Percentiles rank a stretch among this genome's conserved stretches.
These are phyloP conservation scores for Leccinum barrowsii DNA, from an alignment of 768 basidiomycete species.

Conservation along the genomic window DNA sequence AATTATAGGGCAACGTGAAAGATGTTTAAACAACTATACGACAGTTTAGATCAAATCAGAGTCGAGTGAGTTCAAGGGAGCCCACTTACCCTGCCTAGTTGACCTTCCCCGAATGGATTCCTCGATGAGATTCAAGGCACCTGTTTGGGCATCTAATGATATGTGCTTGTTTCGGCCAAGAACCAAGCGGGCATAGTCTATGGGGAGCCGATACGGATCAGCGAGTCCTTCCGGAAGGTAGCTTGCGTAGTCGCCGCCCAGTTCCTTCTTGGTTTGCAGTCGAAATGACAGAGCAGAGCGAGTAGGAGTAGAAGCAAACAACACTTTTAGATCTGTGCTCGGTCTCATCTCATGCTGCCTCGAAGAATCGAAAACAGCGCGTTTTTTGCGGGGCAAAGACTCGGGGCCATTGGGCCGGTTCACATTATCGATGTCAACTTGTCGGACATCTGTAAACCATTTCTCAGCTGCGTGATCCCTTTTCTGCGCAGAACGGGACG, in stretches of 20 bases:
- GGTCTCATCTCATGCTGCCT: slow-evolving; percentile 21
- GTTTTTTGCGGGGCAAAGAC: slow-evolving; percentile 5
- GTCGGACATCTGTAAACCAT: slow-evolving; percentile 22
- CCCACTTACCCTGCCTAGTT: slow-evolving; percentile 11
- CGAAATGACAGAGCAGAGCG: slow-evolving; percentile 12
- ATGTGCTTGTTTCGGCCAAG: slow-evolving; percentile 44
- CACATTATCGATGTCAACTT: slow-evolving; percentile 14
- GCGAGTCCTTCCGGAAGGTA: slow-evolving; percentile 34
- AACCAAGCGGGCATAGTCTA: slow-evolving; percentile 40
- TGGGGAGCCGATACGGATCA: slow-evolving; percentile 33
- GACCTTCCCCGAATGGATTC: slow-evolving; percentile 9
- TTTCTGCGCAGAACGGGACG: slow-evolving; percentile 18
- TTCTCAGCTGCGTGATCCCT: slow-evolving; percentile 23
- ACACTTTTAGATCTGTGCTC: slow-evolving; percentile 17
- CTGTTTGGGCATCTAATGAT: slow-evolving; percentile 35
- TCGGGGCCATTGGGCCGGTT: neutral
- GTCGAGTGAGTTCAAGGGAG: neutral
- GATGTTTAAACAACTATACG: slow-evolving; percentile 12
- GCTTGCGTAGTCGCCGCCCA: slow-evolving; percentile 50
- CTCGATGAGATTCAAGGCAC: slow-evolving; percentile 40
- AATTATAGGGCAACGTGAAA: neutral
- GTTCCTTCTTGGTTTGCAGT: slow-evolving; percentile 33
- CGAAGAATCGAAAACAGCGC: neutral
- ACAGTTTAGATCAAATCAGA: neutral
- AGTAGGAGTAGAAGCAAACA: slow-evolving; percentile 13